Conservation (phyloP, 2,329 filamentous ascomycete species). For the Fusarium albosuccineum region DNA sequence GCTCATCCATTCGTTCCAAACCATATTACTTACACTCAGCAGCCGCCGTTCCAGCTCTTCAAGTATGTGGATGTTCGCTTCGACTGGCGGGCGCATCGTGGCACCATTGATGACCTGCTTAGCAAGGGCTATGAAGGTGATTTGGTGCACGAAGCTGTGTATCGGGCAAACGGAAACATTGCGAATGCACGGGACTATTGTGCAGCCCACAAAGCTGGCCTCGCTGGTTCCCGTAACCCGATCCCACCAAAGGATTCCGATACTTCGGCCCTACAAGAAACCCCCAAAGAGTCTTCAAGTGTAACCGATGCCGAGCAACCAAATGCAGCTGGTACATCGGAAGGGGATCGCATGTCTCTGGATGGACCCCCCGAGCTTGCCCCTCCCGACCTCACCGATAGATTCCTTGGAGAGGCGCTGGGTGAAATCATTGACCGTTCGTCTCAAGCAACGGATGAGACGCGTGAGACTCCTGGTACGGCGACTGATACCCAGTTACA, state of each 20-base stretch:
- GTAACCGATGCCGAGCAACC: slow-evolving; percentile 42
- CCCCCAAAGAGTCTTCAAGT: slow-evolving; percentile 26
- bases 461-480: slow-evolving; percentile 34
- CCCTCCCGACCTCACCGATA: slow-evolving; percentile 41
- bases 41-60: slow-evolving; percentile 55
- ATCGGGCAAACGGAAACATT: slow-evolving; percentile 79
- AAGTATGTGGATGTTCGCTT: slow-evolving; percentile 60
- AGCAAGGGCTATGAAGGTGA: slow-evolving; percentile 61
- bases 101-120: slow-evolving; percentile 51
- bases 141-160: slow-evolving; percentile 83
- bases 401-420: slow-evolving; percentile 46
- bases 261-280: slow-evolving; percentile 49
- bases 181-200: slow-evolving; percentile 80
- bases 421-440: slow-evolving; percentile 47
- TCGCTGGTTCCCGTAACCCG: slow-evolving; percentile 73
- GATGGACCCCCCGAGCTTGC: slow-evolving; percentile 50
- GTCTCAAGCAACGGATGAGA: slow-evolving; percentile 37
- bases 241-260: slow-evolving; percentile 72
- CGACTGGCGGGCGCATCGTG: slow-evolving; percentile 56
- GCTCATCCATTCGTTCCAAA: slow-evolving; percentile 1
- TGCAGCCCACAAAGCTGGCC: slow-evolving; percentile 68
- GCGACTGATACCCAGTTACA: slow-evolving; percentile 36
- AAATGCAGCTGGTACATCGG: slow-evolving; percentile 41
- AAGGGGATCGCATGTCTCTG: slow-evolving; percentile 55
- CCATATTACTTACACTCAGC: slow-evolving; percentile 12